phyloP scores from a whole-genome alignment of 495 filamentous ascomycete genomes.

The Hyphodiscus hymeniophilus region DNA sequence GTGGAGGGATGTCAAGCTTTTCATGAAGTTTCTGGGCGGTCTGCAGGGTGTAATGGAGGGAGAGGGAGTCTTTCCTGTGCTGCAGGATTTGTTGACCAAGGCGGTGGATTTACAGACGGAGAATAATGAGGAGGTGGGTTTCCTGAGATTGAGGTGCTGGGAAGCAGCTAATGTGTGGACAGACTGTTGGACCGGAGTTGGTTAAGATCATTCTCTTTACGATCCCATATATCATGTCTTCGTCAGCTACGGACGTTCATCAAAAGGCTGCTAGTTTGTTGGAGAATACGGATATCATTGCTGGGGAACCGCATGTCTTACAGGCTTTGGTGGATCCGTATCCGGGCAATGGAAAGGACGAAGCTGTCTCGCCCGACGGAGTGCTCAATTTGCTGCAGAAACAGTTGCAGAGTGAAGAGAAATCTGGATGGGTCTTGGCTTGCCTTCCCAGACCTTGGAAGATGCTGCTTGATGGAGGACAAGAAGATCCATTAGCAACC shows the following conservation, averaged over 20 bases:
- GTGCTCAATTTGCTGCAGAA: constrained; percentile 77
- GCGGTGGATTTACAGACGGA: constrained; percentile 86
- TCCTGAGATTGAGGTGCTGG: neutral
- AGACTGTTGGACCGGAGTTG: constrained; percentile 75
- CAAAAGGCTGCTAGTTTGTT: constrained; percentile 68
- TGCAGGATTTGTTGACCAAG: constrained; percentile 77
- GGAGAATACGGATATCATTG: constrained; percentile 87
- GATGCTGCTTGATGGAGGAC: constrained; percentile 41
- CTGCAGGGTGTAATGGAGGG: constrained; percentile 72
- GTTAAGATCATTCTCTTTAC: constrained; percentile 93
- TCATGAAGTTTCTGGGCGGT: constrained; percentile 78
- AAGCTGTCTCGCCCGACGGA: constrained; percentile 49
- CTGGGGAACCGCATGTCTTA: constrained; percentile 70
- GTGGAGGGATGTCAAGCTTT: constrained; percentile 87
- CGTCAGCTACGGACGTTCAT: constrained; percentile 54
- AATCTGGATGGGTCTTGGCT: constrained; percentile 60
- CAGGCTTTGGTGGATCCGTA: constrained; percentile 82
- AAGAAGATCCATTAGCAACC: constrained; percentile 46
- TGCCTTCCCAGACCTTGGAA: constrained; percentile 85
- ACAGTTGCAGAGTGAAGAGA: constrained; percentile 68
- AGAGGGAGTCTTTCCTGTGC: constrained; percentile 74
- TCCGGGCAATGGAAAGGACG: constrained; percentile 45
- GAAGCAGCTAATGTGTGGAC: neutral
- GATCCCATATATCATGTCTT: constrained; percentile 81
- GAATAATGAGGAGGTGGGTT: constrained; percentile 80